Percentiles rank a stretch among this genome's conserved stretches.
Evolutionary conservation across 352 stramenopile genomes (phyloP).

Genomic region (Pilasporangium apinafurcum): DNA sequence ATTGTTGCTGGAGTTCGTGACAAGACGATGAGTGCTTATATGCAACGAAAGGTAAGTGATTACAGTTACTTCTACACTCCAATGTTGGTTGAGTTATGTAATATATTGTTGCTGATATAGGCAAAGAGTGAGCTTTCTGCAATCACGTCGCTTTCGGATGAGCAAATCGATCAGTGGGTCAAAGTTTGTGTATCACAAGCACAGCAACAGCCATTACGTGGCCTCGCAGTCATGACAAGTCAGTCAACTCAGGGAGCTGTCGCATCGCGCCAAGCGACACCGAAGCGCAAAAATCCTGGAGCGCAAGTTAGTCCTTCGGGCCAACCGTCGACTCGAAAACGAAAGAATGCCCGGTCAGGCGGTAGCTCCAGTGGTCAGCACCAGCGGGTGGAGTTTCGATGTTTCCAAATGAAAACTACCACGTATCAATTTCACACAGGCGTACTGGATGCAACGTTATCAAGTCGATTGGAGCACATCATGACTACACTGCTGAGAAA

Average conservation of each 20-base stretch:
- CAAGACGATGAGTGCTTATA: conserved; percentile 28
- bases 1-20: conserved; percentile 50
- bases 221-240: conserved; percentile 5
- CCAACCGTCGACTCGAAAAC: conserved; percentile 37
- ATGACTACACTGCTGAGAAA: conserved; percentile 56
- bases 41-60: conserved; percentile 31
- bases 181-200: conserved; percentile 20
- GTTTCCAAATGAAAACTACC: conserved; percentile 38
- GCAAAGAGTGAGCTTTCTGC: conserved; percentile 41
- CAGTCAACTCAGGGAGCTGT: neutral
- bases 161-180: conserved; percentile 67
- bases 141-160: conserved; percentile 50
- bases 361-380: conserved; percentile 2
- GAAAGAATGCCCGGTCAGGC: conserved; percentile 14
- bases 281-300: conserved; percentile 42
- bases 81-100: neutral
- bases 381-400: conserved; percentile 45
- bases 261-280: conserved; percentile 27
- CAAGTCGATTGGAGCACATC: conserved; percentile 51
- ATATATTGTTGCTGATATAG: conserved; percentile 10
- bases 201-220: conserved; percentile 12
- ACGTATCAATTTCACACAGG: conserved; percentile 15
- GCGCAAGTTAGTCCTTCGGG: conserved; percentile 9
- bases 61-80: neutral
- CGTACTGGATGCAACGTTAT: conserved; percentile 38